phyloP scores from a whole-genome alignment of 352 stramenopile species.

The Hyaloperonospora brassicae region DNA sequence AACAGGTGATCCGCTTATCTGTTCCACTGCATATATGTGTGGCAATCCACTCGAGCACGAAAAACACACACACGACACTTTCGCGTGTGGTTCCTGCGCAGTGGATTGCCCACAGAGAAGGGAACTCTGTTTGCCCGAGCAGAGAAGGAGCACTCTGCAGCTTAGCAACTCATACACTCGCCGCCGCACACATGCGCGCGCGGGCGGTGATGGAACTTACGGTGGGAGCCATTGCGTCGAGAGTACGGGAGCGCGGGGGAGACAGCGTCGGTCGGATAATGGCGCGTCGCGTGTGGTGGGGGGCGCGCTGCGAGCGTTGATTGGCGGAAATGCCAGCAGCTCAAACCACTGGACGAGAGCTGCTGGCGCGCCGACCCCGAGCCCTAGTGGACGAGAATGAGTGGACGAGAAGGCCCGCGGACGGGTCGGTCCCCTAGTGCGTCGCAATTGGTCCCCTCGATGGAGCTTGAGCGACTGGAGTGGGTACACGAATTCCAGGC shows the following conservation, averaged over 20 bases:
- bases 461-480: constrained; percentile 32
- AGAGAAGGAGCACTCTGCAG: constrained; percentile 82
- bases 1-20: constrained; percentile 5
- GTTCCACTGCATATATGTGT: constrained; percentile 44
- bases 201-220: constrained; percentile 28
- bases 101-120: constrained; percentile 67
- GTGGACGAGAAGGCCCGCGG: constrained; percentile 25
- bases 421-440: constrained; percentile 40
- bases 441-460: constrained; percentile 26
- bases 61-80: too few species aligned
- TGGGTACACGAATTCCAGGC: constrained; percentile 1
- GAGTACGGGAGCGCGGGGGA: not conserved
- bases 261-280: constrained; percentile 37
- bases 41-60: constrained; percentile 19
- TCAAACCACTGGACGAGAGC: constrained; percentile 27
- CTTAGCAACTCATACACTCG: constrained; percentile 68
- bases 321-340: constrained; percentile 17
- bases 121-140: constrained; percentile 85
- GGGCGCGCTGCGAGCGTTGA: constrained; percentile 3
- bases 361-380: not conserved
- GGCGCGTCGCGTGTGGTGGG: not conserved
- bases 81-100: not conserved
- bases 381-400: constrained; percentile 9
- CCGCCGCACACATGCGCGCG: not conserved
- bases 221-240: constrained; percentile 44